Conservation (phyloP, 345 rosid genomes). For the Aurinia saxatilis region DNA sequence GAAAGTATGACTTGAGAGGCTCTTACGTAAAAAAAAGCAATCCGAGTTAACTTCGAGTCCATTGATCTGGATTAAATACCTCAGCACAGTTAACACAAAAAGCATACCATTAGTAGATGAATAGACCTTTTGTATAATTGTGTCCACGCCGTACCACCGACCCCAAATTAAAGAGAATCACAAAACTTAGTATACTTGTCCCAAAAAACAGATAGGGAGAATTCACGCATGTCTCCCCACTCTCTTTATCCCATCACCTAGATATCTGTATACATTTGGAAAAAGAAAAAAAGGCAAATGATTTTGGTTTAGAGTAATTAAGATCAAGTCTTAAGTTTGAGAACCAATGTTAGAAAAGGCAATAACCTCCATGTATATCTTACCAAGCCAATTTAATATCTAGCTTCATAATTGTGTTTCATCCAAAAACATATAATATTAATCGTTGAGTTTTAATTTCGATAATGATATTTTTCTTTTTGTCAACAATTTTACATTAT, state of each 20-base stretch:
- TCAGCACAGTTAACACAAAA: background rate
- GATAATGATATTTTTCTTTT: too few species aligned
- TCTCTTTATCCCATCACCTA: background rate
- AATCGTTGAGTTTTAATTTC: background rate
- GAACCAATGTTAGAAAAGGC: background rate
- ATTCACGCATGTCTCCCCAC: background rate
- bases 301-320: background rate
- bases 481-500: too few species aligned
- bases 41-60: background rate
- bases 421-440: too few species aligned
- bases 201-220: constrained; percentile 1
- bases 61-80: background rate
- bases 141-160: constrained; percentile 8
- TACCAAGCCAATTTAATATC: too few species aligned
- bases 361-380: background rate
- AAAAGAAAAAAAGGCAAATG: background rate
- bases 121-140: background rate
- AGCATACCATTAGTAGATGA: background rate
- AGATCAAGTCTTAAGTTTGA: background rate
- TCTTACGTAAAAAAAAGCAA: too few species aligned
- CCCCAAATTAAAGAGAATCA: constrained; percentile 15
- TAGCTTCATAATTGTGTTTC: too few species aligned
- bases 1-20: too few species aligned
- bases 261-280: background rate
- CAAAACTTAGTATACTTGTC: constrained; percentile 1